phyloP scores from a whole-genome alignment of 371 early-diverging fungal species.

The Syncephalis fuscata region DNA sequence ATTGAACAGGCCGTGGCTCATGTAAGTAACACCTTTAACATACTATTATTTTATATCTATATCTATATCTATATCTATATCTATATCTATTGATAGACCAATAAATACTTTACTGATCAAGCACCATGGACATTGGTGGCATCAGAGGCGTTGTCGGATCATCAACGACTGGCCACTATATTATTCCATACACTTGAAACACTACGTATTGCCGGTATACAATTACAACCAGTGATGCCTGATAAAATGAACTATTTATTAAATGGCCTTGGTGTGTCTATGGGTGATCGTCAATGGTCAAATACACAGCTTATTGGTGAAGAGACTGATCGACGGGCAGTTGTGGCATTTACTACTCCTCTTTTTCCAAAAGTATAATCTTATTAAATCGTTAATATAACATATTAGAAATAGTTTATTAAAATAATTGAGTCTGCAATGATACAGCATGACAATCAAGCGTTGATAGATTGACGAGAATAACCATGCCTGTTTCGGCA shows the following conservation, averaged over 20 bases:
- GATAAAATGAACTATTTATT: constrained; percentile 43
- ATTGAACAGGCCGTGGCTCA: neutral
- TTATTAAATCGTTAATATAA: too few relatives aligned
- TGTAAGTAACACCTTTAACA: neutral
- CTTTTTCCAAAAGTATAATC: too few relatives aligned
- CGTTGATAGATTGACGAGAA: constrained; percentile 33
- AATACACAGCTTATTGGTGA: too few relatives aligned
- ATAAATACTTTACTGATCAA: constrained; percentile 46
- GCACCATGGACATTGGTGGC: constrained; percentile 67
- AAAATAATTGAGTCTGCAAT: constrained; percentile 11
- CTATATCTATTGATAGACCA: constrained; percentile 23
- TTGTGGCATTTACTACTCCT: too few relatives aligned
- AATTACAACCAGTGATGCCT: constrained; percentile 83
- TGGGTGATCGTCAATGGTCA: constrained; percentile 26
- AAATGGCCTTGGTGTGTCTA: constrained; percentile 31
- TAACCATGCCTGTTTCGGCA: constrained; percentile 27
- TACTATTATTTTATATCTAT: too few relatives aligned
- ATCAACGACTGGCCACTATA: constrained; percentile 31
- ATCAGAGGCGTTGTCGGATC: constrained; percentile 14
- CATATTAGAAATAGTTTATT: too few relatives aligned
- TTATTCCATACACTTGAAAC: constrained; percentile 63
- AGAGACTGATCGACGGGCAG: too few relatives aligned
- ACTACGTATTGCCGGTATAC: constrained; percentile 47
- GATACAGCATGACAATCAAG: constrained; percentile 30
- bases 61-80: neutral